phyloP scores from a whole-genome alignment of 371 early-diverging fungal genomes.

The Chytridium lagenaria region DNA sequence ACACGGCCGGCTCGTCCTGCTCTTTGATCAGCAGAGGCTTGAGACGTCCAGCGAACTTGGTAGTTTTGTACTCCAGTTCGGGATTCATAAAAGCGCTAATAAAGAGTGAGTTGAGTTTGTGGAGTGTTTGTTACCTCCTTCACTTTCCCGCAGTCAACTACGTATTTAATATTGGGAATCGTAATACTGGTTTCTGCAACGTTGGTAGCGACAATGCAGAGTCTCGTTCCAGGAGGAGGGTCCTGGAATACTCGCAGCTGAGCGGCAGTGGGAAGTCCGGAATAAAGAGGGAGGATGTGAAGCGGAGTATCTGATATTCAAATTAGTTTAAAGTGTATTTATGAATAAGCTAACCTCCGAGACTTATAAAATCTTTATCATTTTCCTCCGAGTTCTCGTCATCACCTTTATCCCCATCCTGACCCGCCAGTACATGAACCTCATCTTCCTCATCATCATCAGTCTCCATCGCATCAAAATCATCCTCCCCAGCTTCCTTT shows the following conservation, averaged over 20 bases:
- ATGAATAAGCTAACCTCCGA: no score
- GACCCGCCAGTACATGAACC: constrained; percentile 55
- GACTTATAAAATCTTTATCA: neutral
- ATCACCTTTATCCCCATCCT: constrained; percentile 63
- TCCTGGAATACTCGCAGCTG: constrained; percentile 89
- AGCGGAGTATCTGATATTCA: constrained; percentile 39
- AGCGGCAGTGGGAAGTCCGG: constrained; percentile 85
- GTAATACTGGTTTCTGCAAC: constrained; percentile 99
- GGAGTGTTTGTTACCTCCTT: constrained; percentile 68
- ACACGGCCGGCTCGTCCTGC: constrained; percentile 99
- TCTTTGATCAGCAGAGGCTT: constrained; percentile 96
- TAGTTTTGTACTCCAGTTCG: constrained; percentile 87
- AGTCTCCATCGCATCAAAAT: constrained; percentile 61
- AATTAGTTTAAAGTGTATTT: no score
- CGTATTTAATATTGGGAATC: constrained; percentile 96
- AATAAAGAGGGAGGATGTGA: constrained; percentile 91
- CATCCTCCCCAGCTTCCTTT: constrained; percentile 49
- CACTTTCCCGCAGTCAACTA: constrained; percentile 96
- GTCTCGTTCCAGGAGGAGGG: constrained; percentile 86
- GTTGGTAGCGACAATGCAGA: constrained; percentile 98
- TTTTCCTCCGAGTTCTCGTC: constrained; percentile 49
- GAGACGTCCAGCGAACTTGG: constrained; percentile 91
- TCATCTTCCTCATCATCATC: constrained; percentile 50
- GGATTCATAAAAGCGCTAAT: constrained; percentile 73
- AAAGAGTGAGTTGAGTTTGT: neutral